Percentiles rank a stretch among this genome's conserved stretches.
These are phyloP conservation scores for Pythium folliculosum DNA, from an alignment of 352 stramenopile species.

Conservation along the genomic window DNA sequence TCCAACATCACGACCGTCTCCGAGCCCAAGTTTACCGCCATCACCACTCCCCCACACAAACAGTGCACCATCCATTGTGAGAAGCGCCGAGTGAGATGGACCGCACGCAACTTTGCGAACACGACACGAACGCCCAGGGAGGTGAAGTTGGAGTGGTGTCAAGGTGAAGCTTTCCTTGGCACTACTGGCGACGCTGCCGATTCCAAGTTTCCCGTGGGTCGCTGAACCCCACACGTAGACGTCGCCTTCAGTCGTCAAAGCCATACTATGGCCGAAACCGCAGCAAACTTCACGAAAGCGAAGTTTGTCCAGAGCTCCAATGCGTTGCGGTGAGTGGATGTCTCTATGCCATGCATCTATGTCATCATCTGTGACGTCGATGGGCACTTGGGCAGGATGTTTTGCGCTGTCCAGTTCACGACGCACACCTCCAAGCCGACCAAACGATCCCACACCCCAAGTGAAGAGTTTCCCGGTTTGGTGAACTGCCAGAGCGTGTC, in stretches of 20 bases:
- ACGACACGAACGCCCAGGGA: constrained; percentile 25
- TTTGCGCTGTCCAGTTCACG: background rate
- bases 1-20: constrained; percentile 61
- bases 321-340: constrained; percentile 41
- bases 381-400: constrained; percentile 14
- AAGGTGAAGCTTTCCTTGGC: constrained; percentile 69
- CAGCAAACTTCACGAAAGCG: constrained; percentile 63
- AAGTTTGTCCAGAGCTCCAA: constrained; percentile 41
- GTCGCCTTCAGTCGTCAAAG: constrained; percentile 58
- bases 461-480: constrained; percentile 64
- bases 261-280: constrained; percentile 71
- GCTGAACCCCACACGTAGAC: constrained; percentile 78
- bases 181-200: constrained; percentile 36
- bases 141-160: constrained; percentile 41
- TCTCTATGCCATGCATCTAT: constrained; percentile 59
- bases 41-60: constrained; percentile 80
- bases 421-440: constrained; percentile 44
- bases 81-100: constrained; percentile 69
- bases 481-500: constrained; percentile 67
- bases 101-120: constrained; percentile 76
- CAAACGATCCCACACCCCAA: constrained; percentile 76
- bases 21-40: constrained; percentile 69
- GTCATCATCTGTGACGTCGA: constrained; percentile 26
- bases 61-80: constrained; percentile 56
- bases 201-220: constrained; percentile 70